Evolutionary conservation across 768 basidiomycete species (phyloP).

Genomic region (Suillus alpinus): DNA sequence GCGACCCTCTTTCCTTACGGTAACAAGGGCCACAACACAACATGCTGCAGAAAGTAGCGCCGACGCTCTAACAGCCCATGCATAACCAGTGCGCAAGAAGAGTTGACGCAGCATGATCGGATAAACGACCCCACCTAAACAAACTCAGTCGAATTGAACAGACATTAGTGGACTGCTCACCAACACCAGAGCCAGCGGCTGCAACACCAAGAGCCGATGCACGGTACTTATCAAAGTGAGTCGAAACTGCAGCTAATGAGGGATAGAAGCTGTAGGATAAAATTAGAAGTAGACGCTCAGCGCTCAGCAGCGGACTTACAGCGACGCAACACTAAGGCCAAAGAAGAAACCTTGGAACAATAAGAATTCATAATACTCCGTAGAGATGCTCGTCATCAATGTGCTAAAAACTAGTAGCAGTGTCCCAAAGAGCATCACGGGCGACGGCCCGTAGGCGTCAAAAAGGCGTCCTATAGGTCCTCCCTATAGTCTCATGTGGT

Average conservation of each 20-base stretch:
- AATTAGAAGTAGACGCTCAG: conserved; percentile 6
- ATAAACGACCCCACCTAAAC: conserved; percentile 64
- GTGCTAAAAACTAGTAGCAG: conserved; percentile 47
- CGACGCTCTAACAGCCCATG: conserved; percentile 59
- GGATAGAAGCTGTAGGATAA: conserved; percentile 61
- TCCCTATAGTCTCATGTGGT: conserved; percentile 42
- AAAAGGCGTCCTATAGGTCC: conserved; percentile 59
- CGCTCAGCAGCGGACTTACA: conserved; percentile 41
- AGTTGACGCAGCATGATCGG: conserved; percentile 61
- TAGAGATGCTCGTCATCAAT: conserved; percentile 59
- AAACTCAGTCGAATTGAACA: conserved; percentile 19
- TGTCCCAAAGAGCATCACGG: conserved; percentile 52
- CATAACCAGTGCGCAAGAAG: conserved; percentile 54
- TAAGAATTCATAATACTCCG: conserved; percentile 57
- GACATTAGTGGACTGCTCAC: conserved; percentile 29
- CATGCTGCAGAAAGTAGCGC: conserved; percentile 49
- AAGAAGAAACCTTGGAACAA: conserved; percentile 64
- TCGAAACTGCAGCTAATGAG: conserved; percentile 61
- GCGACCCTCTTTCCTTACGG: conserved; percentile 35
- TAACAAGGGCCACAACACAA: conserved; percentile 44
- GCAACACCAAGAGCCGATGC: conserved; percentile 73
- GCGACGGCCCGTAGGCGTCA: conserved; percentile 57
- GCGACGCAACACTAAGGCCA: conserved; percentile 59
- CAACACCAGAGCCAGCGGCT: conserved; percentile 65
- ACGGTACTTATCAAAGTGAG: conserved; percentile 60